Evolutionary conservation across 2,329 filamentous ascomycete genomes (phyloP).

Genomic region (Camptophora hylomeconis): DNA sequence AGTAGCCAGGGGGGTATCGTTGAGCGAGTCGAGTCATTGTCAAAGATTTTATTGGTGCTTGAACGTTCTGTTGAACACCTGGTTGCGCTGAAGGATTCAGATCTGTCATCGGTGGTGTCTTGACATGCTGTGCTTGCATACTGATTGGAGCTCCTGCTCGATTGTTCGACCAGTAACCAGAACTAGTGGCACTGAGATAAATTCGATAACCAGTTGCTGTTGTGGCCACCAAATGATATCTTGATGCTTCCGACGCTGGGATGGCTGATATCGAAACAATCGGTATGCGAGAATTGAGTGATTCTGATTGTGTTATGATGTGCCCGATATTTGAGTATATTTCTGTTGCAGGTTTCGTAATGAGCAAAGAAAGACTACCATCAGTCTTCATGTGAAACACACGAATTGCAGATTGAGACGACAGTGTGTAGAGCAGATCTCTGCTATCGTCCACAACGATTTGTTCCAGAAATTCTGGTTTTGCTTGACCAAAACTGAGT

Average conservation of each 20-base stretch:
- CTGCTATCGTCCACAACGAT: slow-evolving; percentile 82
- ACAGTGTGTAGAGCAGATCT: slow-evolving; percentile 82
- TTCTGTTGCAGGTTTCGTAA: slow-evolving; percentile 40
- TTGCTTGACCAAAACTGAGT: slow-evolving; percentile 6
- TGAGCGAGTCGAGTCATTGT: slow-evolving; percentile 27
- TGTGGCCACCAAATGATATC: slow-evolving; percentile 56
- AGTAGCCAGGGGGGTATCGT: slow-evolving; percentile 75
- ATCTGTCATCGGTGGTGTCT: slow-evolving; percentile 59
- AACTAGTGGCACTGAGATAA: slow-evolving; percentile 80
- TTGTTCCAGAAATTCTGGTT: slow-evolving; percentile 47
- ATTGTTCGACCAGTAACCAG: slow-evolving; percentile 44
- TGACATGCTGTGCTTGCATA: slow-evolving; percentile 96
- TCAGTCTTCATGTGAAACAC: slow-evolving; percentile 72
- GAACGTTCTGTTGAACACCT: slow-evolving; percentile 40
- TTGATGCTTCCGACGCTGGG: slow-evolving; percentile 51
- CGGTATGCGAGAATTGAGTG: slow-evolving; percentile 54
- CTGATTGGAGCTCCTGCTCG: slow-evolving; percentile 65
- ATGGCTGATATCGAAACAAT: slow-evolving; percentile 84
- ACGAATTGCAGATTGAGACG: slow-evolving; percentile 73
- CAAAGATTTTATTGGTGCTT: slow-evolving; percentile 32
- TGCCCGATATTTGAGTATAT: slow-evolving; percentile 66
- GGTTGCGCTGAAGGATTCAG: slow-evolving; percentile 12
- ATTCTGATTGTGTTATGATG: slow-evolving; percentile 60
- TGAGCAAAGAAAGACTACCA: slow-evolving; percentile 38
- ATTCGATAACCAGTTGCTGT: slow-evolving; percentile 84